Percentiles rank a stretch among this genome's conserved stretches.
phyloP scores from a whole-genome alignment of 345 rosid species.

The Euphorbia pulcherrima region DNA sequence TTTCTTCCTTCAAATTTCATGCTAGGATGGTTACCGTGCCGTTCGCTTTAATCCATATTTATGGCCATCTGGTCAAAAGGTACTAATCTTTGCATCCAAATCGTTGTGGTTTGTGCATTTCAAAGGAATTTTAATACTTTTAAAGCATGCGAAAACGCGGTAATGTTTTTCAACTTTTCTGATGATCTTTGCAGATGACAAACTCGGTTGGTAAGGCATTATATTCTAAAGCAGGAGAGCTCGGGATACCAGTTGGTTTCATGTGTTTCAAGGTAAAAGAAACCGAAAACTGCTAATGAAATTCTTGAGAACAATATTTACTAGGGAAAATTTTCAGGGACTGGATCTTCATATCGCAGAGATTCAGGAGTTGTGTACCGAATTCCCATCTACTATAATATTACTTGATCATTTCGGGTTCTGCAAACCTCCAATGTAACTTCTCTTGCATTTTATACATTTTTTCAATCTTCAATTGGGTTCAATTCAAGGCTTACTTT shows the following conservation, averaged over 20 bases:
- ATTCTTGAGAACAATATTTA: background rate
- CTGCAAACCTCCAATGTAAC: slow-evolving; percentile 82
- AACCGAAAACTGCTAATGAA: background rate
- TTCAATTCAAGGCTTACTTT: too few relatives aligned
- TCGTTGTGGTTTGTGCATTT: background rate
- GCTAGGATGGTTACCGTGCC: slow-evolving; percentile 80
- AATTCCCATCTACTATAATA: slow-evolving; percentile 69
- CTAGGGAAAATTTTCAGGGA: slow-evolving; percentile 51
- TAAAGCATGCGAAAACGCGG: too few relatives aligned
- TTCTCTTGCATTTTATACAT: background rate
- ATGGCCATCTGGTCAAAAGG: slow-evolving; percentile 89
- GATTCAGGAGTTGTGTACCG: slow-evolving; percentile 69
- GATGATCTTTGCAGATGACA: slow-evolving; percentile 58
- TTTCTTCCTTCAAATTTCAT: slow-evolving; percentile 15
- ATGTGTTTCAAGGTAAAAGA: slow-evolving; percentile 82
- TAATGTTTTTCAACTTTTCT: too few relatives aligned
- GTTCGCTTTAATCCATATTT: slow-evolving; percentile 90
- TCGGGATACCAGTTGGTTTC: slow-evolving; percentile 85
- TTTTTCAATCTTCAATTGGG: too few relatives aligned
- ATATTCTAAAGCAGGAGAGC: slow-evolving; percentile 86
- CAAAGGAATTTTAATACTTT: too few relatives aligned
- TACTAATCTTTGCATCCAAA: slow-evolving; percentile 21
- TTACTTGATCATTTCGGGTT: slow-evolving; percentile 86
- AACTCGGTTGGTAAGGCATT: slow-evolving; percentile 77
- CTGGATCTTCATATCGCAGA: slow-evolving; percentile 68